These are phyloP conservation scores for Hericium coralloides DNA, from an alignment of 768 basidiomycete genomes.

Conservation along the genomic window DNA sequence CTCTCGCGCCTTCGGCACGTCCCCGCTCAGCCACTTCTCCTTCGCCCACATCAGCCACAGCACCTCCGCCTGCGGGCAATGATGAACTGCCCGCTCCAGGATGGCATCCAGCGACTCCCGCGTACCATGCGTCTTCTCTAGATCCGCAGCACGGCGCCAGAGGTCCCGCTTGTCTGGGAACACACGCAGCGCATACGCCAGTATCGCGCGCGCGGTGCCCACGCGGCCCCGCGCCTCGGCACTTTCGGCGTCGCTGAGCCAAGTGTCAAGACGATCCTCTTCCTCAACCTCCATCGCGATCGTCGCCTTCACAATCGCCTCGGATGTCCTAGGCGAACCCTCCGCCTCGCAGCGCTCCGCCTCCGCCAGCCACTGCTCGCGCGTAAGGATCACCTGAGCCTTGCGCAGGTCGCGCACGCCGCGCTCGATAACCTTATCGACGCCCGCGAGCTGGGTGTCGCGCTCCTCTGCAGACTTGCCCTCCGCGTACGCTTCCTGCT, in stretches of 20 bases:
- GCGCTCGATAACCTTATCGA: slow-evolving; percentile 85
- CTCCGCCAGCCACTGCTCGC: slow-evolving; percentile 96
- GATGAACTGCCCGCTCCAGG: slow-evolving; percentile 72
- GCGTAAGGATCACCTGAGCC: slow-evolving; percentile 74
- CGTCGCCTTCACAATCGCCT: slow-evolving; percentile 93
- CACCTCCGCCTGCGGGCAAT: slow-evolving; percentile 93
- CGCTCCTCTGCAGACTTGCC: slow-evolving; percentile 43
- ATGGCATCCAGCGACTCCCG: slow-evolving; percentile 77
- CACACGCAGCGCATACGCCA: slow-evolving; percentile 86
- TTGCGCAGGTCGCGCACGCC: slow-evolving; percentile 72
- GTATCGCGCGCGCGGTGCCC: slow-evolving; percentile 77
- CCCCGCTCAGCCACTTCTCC: slow-evolving; percentile 88
- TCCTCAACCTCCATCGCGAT: slow-evolving; percentile 92
- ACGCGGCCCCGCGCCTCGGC: slow-evolving; percentile 67
- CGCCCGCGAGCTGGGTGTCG: slow-evolving; percentile 56
- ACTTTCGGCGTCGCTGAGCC: slow-evolving; percentile 86
- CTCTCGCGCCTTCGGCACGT: slow-evolving; percentile 84
- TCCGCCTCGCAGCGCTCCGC: slow-evolving; percentile 88
- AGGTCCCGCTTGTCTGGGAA: slow-evolving; percentile 81
- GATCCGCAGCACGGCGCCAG: slow-evolving; percentile 87
- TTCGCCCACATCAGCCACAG: slow-evolving; percentile 98
- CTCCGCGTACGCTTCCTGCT: slow-evolving; percentile 60
- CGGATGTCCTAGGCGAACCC: slow-evolving; percentile 77
- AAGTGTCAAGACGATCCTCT: slow-evolving; percentile 83
- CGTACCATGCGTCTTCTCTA: slow-evolving; percentile 88